Conservation (phyloP, 2,329 filamentous ascomycete species). For the Cadophora sp. region DNA sequence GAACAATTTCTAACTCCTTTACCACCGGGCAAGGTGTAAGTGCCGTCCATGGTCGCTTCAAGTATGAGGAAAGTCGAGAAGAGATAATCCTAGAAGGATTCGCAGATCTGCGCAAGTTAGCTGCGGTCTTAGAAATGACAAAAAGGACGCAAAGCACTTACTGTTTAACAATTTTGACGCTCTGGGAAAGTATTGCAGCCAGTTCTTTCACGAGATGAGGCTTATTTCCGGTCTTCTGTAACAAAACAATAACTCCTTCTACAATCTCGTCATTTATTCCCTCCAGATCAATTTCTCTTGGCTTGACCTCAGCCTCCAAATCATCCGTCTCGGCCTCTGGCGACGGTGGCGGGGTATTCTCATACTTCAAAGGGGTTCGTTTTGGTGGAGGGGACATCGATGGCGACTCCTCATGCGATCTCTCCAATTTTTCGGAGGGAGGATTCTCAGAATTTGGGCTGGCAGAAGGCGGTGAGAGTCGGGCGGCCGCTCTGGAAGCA, state of each 20-base stretch:
- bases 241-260: slow-evolving; percentile 83
- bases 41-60: slow-evolving; percentile 85
- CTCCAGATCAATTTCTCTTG: slow-evolving; percentile 74
- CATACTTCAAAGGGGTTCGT: slow-evolving; percentile 53
- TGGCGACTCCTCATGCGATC: slow-evolving; percentile 67
- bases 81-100: slow-evolving; percentile 96
- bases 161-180: slow-evolving; percentile 88
- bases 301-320: slow-evolving; percentile 51
- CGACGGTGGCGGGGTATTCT: slow-evolving; percentile 83
- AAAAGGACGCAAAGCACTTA: slow-evolving; percentile 58
- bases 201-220: slow-evolving; percentile 96
- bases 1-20: slow-evolving; percentile 90
- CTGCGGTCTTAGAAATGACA: slow-evolving; percentile 29
- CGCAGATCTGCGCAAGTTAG: slow-evolving; percentile 72
- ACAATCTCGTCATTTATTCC: slow-evolving; percentile 96
- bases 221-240: slow-evolving; percentile 88
- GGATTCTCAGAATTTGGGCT: slow-evolving; percentile 47
- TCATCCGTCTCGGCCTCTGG: slow-evolving; percentile 58
- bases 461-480: slow-evolving; percentile 46
- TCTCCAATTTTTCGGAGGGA: slow-evolving; percentile 76
- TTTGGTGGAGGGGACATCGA: slow-evolving; percentile 54
- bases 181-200: slow-evolving; percentile 76
- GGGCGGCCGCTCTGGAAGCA: slow-evolving; percentile 60
- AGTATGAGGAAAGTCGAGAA: slow-evolving; percentile 85
- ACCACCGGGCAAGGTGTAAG: slow-evolving; percentile 84